Evolutionary conservation across 768 basidiomycete genomes (phyloP), one percentile per base, ranked within the genome.

Genomic region (Neoboletus subvelutipes): DNA sequence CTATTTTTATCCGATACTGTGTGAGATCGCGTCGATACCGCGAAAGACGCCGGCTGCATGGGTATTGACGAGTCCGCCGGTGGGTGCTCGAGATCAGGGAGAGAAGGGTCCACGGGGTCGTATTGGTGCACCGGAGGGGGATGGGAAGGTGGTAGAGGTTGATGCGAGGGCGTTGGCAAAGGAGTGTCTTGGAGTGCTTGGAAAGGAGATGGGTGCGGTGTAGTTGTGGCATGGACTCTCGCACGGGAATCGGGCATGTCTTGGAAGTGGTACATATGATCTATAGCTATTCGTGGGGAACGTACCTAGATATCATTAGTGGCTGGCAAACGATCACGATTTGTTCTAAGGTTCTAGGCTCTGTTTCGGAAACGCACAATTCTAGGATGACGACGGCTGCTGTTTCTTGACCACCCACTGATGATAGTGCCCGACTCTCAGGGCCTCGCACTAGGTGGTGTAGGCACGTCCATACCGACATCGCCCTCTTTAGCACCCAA

Each of bases 1-100:
- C 79, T 86, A 94, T 67, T 86, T 96, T 56, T 95, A 95, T 66
- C 75, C 83, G 0, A 73, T 90, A 2, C 71, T 97, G 5, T 88
- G 89, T 62, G 86, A 93, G 64, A 87, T 96, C 46, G 86, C 83
- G 9, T 84, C 92, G 2, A 81, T 87, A 54, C 83, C 88, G 0
- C 77, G 85, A 29, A 83, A 80, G 62, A 78, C 85, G 13, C 90
- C 93, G 0, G 78, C 81, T 2, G 80, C 84, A 12, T 93, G 89
- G 87, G 73, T 90, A 12, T 29, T 67, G 34, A 58, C 71, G 4
- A 45, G 29, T 49, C 34, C 61, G 15, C 39, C 33, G 20, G 46
- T 13, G 45, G 55, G 54, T 18, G 42, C 61, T 43, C 58, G 50
- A 43, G 64, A 61, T 40, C 52, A 55, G 3, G 60, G 62, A 12